These are phyloP conservation scores for Chamaecyparis obtusa DNA, from an alignment of 75 land plant genomes.

Conservation along the genomic window DNA sequence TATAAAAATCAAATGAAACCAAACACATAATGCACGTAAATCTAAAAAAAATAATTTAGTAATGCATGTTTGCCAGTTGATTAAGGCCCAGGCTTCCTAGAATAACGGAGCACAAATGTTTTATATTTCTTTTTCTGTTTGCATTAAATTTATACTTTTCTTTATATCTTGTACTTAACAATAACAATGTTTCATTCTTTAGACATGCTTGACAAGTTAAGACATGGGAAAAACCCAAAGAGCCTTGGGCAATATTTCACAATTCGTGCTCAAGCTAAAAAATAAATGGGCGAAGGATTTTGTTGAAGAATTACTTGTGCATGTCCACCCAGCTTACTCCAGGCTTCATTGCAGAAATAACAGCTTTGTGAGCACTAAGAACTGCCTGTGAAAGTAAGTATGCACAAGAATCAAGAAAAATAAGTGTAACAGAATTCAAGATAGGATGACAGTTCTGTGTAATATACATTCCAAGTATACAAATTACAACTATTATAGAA, in stretches of 20 bases:
- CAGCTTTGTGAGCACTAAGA: conserved; percentile 79
- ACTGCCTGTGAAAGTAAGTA: conserved; percentile 62
- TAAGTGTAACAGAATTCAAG: background rate
- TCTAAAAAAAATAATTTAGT: background rate
- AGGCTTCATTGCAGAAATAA: conserved; percentile 76
- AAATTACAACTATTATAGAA: background rate
- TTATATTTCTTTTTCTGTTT: background rate
- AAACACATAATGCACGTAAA: background rate
- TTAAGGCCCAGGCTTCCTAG: background rate
- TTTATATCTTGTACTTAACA: background rate
- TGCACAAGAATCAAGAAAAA: background rate
- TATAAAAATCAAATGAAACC: background rate
- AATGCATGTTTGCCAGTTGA: background rate
- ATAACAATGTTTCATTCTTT: background rate
- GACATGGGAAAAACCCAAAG: background rate
- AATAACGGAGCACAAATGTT: background rate
- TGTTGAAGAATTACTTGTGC: conserved; percentile 63
- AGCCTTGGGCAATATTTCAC: background rate
- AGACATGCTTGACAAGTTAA: background rate
- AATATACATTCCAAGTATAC: background rate
- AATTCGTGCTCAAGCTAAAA: background rate
- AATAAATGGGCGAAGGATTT: background rate
- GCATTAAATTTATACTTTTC: background rate
- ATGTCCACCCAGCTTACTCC: conserved; percentile 93
- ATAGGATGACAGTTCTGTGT: background rate